Base-by-base conservation (phyloP, 2,329 filamentous ascomycete species). In the Colletotrichum lindemuthianum region DNA sequence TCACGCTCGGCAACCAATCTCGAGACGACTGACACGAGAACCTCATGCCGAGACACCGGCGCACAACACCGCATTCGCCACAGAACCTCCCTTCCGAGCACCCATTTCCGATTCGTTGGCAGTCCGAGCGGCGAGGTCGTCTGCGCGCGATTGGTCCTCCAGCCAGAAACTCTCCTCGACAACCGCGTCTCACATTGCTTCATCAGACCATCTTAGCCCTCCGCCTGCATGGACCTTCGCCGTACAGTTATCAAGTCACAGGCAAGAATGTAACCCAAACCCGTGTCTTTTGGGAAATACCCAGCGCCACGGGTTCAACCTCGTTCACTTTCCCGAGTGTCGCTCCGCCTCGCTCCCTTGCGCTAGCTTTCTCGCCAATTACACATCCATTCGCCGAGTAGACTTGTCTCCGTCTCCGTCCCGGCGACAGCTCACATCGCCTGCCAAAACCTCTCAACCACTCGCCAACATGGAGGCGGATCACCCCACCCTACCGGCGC, bases 381-480 rank as follows among this genome's bases (percentile, higher is more conserved):
- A 24, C 24, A 24, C 24, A 24, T 24, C 24, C 24, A 24, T 24
- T 24, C 24, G 24, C 24, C 24, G 24, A 24, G 24, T 24, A 24
- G 24, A 40, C 37, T 40, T 40, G 13, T 40, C 37, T 8, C 37
- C 37, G 37, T 40, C 37, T 5, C 24, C 24, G 24, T 24, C 24
- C 24, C 24, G 24, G 24, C 24, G 24, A 24, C 5, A 24, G 24
- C 24, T 24, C 24, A 24, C 4, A 4, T 24, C 24, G 24, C 24
- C 24, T 24, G 24, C 24, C 24, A 24, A 4, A 24, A 24, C 5
- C 24, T 24, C 3, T 24, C 24, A 24, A 4, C 4, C 24, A 24
- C 24, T 24, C 4, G 24, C 24, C 24, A 44, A 11, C 12, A 65
- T 65, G 63, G 50, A 65, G 40, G 47, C 58, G 9, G 51, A 49